A percentile compares a stretch with the other conserved stretches of the same genome.
Conservation (phyloP, 225 moss, liverwort and hornwort genomes). For the Antitrichia curtipendula region DNA sequence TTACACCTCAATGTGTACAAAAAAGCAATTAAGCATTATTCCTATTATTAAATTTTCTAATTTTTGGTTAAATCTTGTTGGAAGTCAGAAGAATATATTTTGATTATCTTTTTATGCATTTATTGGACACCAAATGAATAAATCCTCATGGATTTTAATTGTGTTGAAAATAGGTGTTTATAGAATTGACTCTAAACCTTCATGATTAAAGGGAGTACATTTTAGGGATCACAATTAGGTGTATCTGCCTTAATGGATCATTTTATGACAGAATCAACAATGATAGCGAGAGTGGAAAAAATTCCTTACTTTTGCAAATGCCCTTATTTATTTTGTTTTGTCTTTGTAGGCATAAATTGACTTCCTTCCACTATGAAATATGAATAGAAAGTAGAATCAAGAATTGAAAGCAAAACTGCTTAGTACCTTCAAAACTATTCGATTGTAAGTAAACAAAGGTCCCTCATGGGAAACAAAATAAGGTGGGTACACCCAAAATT, state of each 20-base stretch:
- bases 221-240: background rate
- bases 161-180: background rate
- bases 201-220: background rate
- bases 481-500: background rate
- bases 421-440: background rate
- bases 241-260: background rate
- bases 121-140: background rate
- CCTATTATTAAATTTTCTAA: background rate
- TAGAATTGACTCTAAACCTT: fast-evolving
- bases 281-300: background rate
- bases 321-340: background rate
- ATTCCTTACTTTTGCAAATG: background rate
- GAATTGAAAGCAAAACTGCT: background rate
- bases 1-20: background rate
- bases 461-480: fast-evolving
- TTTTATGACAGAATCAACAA: background rate
- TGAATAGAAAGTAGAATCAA: background rate
- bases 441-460: fast-evolving
- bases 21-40: background rate
- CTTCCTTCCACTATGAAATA: background rate
- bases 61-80: background rate
- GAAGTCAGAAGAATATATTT: background rate
- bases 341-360: background rate
- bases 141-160: background rate
- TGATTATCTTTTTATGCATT: background rate